A percentile compares a stretch with the other conserved stretches of the same genome.
These are phyloP conservation scores for Phytopythium cucurbitacearum DNA, from an alignment of 352 stramenopile genomes.

Conservation along the genomic window DNA sequence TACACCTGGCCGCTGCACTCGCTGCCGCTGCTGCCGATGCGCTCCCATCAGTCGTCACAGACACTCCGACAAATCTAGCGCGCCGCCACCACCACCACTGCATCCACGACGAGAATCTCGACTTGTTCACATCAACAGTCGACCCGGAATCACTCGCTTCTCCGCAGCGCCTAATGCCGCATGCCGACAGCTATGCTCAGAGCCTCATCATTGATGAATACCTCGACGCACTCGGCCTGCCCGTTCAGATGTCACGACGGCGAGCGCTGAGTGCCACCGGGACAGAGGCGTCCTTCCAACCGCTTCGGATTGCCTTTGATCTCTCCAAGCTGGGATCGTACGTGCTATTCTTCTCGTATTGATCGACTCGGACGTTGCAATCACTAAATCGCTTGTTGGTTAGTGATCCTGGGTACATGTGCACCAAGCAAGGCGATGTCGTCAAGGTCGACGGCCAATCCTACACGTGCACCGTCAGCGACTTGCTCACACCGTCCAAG, in stretches of 20 bases:
- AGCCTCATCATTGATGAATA: conserved; percentile 31
- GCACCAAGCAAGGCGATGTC: conserved; percentile 36
- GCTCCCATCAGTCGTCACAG: no score
- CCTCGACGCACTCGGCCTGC: conserved; percentile 33
- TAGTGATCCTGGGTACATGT: conserved; percentile 66
- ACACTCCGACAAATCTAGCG: neutral
- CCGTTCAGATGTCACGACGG: conserved; percentile 8
- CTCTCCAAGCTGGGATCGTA: conserved; percentile 67
- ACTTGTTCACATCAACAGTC: conserved; percentile 40
- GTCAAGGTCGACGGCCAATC: conserved; percentile 40
- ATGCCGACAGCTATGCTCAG: conserved; percentile 10
- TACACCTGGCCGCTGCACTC: no score
- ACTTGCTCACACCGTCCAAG: conserved; percentile 65
- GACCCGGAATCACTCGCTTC: conserved; percentile 28
- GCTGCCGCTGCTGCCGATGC: no score
- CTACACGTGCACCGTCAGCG: conserved; percentile 46
- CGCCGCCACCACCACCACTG: conserved; percentile 49
- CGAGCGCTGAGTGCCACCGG: conserved; percentile 26
- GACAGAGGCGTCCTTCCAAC: conserved; percentile 38
- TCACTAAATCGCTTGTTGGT: neutral
- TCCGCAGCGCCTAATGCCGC: conserved; percentile 20
- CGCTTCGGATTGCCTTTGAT: conserved; percentile 76
- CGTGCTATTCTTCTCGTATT: neutral
- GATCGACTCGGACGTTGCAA: neutral
- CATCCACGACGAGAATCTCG: conserved; percentile 62